These are phyloP conservation scores for Cenchrus purpureus DNA, from an alignment of 176 grass and related monocot species.

Conservation along the genomic window DNA sequence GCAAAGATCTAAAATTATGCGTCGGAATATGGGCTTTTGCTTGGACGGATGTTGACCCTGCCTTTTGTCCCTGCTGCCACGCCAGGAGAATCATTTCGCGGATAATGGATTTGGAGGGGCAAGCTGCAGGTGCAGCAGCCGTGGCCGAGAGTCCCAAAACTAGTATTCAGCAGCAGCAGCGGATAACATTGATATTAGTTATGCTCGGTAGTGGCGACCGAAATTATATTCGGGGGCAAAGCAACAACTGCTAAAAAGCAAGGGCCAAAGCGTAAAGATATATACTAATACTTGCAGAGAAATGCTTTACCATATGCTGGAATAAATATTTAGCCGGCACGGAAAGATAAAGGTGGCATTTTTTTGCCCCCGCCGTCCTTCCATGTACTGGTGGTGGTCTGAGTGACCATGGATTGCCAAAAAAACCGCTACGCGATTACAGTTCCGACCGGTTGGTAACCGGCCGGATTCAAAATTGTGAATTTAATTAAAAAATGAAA, in stretches of 20 bases:
- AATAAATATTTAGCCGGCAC: not conserved
- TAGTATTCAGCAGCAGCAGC: not conserved
- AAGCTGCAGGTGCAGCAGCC: not conserved
- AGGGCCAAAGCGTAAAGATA: not conserved
- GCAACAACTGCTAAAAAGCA: conserved; percentile 13
- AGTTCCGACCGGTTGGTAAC: too few relatives aligned
- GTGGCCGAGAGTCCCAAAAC: not conserved
- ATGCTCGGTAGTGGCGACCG: conserved; percentile 33
- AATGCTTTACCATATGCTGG: not conserved
- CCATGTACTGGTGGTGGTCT: not conserved
- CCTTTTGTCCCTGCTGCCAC: conserved; percentile 47
- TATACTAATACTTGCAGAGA: not conserved
- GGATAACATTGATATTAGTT: conserved; percentile 18
- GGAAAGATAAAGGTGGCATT: not conserved
- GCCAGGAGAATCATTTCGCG: conserved; percentile 42
- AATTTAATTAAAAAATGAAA: too few relatives aligned
- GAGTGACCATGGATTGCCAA: not conserved
- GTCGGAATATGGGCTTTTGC: conserved; percentile 16
- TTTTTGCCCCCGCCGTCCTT: not conserved
- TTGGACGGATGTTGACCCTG: conserved; percentile 31
- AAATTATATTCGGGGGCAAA: conserved; percentile 25
- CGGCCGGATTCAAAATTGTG: too few relatives aligned
- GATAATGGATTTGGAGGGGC: conserved; percentile 46
- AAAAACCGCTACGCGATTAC: too few relatives aligned
- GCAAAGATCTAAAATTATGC: conserved; percentile 27